These are phyloP conservation scores for Monosporascus sp. DNA, from an alignment of 2,329 filamentous ascomycete species.

Conservation along the genomic window DNA sequence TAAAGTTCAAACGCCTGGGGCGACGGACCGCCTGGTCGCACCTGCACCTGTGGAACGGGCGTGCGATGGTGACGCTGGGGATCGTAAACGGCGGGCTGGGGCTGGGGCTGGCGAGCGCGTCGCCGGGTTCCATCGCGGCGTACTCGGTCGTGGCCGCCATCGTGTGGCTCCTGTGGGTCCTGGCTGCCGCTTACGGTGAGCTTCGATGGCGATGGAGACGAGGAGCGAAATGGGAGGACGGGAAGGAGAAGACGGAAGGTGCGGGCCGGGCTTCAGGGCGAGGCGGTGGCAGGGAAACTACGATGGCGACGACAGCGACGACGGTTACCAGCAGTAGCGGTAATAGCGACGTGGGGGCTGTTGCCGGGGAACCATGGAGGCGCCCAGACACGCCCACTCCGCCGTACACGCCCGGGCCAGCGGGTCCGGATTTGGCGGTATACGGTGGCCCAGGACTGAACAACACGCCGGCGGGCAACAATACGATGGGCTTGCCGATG, in stretches of 20 bases:
- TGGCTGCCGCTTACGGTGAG: constrained; percentile 27
- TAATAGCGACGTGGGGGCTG: background rate
- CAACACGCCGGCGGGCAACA: background rate
- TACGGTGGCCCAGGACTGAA: constrained; percentile 1
- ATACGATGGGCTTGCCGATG: too few relatives aligned
- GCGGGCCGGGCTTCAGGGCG: background rate
- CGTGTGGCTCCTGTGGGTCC: constrained; percentile 32
- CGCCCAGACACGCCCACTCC: background rate
- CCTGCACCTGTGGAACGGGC: constrained; percentile 38
- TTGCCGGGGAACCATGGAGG: background rate
- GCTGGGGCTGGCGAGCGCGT: constrained; percentile 29
- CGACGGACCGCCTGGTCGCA: constrained; percentile 36
- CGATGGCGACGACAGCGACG: background rate
- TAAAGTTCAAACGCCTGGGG: constrained; percentile 29
- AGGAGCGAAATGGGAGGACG: background rate
- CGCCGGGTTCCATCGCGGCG: constrained; percentile 22
- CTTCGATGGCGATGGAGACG: constrained; percentile 14
- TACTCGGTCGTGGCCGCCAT: constrained; percentile 34
- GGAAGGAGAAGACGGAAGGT: background rate
- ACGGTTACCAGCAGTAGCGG: background rate
- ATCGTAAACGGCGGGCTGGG: constrained; percentile 42
- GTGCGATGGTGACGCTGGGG: constrained; percentile 32
- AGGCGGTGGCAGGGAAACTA: background rate
- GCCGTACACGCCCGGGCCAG: background rate
- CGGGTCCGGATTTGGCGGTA: background rate